Evolutionary conservation across 441 rosid genomes (phyloP), one percentile per base, ranked within the genome.

Genomic region (Bocquillonia castaneifolia): DNA sequence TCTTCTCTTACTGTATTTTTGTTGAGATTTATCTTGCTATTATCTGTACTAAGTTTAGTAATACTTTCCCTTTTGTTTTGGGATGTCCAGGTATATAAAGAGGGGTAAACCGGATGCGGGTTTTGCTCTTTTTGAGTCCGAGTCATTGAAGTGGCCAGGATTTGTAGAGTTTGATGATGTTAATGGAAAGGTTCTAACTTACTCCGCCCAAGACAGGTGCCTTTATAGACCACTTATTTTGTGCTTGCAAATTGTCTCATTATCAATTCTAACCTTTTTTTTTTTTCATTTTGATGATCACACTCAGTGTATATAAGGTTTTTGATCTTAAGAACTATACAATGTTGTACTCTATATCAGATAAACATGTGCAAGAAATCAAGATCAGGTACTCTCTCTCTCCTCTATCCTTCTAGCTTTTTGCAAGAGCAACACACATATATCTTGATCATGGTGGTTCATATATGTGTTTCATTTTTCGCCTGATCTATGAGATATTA

Each of bases 91-190:
- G 70, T 88, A 90, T 75, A 88, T 90, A 62, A 74, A 79, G 48
- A 85, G 88, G 72, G 89, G 88, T 56, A 83, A 88, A 71, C 86
- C 92, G 5, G 90, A 86, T 69, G 86, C 92, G 2, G 96, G 93
- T 10, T 90, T 88, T 81, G 71, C 96, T 28, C 90, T 90, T 61
- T 90, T 90, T 79, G 96, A 88, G 76, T 88, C 96, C 14, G 90
- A 88, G 59, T 86, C 92, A 8, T 78, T 90, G 65, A 90, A 88
- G 74, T 90, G 96, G 96, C 93, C 96, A 13, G 96, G 93, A 48
- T 90, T 90, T 79, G 92, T 90, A 25, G 96, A 90, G 83, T 90
- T 90, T 75, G 96, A 90, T 85, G 96, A 90, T 77, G 93, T 88
- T 51, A 90, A 90, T 69, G 93, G 90, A 34, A 90, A 90, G 79